Evolutionary conservation across 768 basidiomycete species (phyloP).

Genomic region (Hericium coralloides): DNA sequence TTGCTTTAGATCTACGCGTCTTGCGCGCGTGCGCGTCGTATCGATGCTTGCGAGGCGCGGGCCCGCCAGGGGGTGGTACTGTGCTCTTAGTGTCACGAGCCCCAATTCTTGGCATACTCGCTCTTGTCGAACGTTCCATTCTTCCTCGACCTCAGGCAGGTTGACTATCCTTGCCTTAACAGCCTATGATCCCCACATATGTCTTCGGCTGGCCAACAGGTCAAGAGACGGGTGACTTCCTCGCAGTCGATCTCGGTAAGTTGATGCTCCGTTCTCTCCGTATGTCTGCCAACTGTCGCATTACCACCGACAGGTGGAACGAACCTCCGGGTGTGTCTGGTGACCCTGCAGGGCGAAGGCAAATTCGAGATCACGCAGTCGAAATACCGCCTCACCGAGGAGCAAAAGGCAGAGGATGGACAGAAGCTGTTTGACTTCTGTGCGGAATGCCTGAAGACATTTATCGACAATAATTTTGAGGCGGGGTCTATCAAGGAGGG

Average conservation of each 20-base stretch:
- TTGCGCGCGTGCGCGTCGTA: background rate
- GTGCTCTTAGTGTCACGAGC: background rate
- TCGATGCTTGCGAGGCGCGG: too few species aligned
- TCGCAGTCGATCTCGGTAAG: conserved; percentile 81
- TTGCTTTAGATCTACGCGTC: background rate
- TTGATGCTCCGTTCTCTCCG: background rate
- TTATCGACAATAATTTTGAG: conserved; percentile 67
- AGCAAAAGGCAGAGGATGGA: conserved; percentile 98
- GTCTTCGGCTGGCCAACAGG: conserved; percentile 96
- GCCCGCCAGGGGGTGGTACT: background rate
- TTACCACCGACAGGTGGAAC: conserved; percentile 58
- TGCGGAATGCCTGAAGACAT: conserved; percentile 85
- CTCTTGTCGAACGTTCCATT: background rate
- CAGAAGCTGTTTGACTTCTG: conserved; percentile 96
- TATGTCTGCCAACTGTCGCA: background rate
- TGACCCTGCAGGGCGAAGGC: conserved; percentile 83
- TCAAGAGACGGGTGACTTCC: conserved; percentile 79
- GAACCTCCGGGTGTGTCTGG: conserved; percentile 97
- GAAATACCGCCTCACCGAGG: conserved; percentile 94
- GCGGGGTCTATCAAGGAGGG: conserved; percentile 43
- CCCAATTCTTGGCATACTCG: too few species aligned
- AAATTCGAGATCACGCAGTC: conserved; percentile 98
- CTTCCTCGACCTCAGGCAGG: background rate
- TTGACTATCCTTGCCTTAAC: background rate
- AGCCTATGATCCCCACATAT: conserved; percentile 96